Percentiles rank a stretch among this genome's conserved stretches.
Conservation (phyloP, 331 rosid genomes). For the Stylosanthes scabra region DNA sequence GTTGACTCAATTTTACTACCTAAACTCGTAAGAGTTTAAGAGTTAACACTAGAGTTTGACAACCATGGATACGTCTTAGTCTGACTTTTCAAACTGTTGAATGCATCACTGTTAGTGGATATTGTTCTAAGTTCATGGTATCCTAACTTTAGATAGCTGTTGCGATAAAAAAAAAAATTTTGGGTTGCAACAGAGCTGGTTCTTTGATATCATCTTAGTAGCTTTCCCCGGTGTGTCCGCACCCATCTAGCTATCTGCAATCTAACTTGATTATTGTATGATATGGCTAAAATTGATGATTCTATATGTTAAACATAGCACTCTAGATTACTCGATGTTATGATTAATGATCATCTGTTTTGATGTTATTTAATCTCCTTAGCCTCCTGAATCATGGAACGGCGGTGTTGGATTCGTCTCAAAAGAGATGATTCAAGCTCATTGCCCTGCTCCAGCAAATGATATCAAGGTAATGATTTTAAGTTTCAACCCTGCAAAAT, state of each 20-base stretch:
- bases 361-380: constrained; percentile 27
- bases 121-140: background rate
- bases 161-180: background rate
- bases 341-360: constrained; percentile 18
- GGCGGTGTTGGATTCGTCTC: constrained; percentile 93
- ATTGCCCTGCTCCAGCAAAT: constrained; percentile 83
- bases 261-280: constrained; percentile 10
- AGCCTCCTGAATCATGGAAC: constrained; percentile 95
- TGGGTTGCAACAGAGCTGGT: background rate
- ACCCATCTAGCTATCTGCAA: constrained; percentile 10
- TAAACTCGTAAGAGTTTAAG: too few relatives aligned
- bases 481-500: background rate
- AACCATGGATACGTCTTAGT: background rate
- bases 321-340: background rate
- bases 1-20: too few relatives aligned
- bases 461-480: constrained; percentile 66
- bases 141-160: constrained; percentile 3
- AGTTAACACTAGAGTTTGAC: too few relatives aligned
- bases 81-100: background rate
- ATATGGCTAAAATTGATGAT: background rate
- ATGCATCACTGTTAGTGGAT: constrained; percentile 5
- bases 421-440: constrained; percentile 88
- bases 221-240: background rate
- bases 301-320: background rate
- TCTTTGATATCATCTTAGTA: background rate